Evolutionary conservation across 1,139 yeast species (phyloP).

Genomic region (Diutina rugosa): DNA sequence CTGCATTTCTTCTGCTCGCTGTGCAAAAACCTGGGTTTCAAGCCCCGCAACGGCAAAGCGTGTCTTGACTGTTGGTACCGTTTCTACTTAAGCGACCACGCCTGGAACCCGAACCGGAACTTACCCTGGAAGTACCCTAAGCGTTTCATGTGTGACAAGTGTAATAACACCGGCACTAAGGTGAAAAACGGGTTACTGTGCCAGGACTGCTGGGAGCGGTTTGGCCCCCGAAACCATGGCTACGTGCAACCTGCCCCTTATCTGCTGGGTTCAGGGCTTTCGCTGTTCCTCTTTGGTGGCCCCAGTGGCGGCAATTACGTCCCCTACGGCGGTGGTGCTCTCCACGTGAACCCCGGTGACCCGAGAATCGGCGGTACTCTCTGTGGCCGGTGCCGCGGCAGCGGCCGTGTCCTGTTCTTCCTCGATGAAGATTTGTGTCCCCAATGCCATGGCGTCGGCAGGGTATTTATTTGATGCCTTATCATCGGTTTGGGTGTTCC

Average conservation of each 20-base stretch:
- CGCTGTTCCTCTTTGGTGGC: neutral
- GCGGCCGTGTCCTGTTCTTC: slow-evolving; percentile 39
- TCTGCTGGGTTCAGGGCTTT: slow-evolving; percentile 8
- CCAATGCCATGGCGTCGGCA: slow-evolving; percentile 58
- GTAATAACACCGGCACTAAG: slow-evolving; percentile 68
- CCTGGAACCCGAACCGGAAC: slow-evolving; percentile 25
- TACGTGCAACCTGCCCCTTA: slow-evolving; percentile 8
- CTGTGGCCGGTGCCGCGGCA: slow-evolving; percentile 71
- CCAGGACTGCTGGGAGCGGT: slow-evolving; percentile 57
- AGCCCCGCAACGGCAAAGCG: slow-evolving; percentile 14
- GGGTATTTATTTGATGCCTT: slow-evolving; percentile 16
- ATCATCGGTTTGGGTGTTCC: neutral
- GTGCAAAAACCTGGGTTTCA: slow-evolving; percentile 31
- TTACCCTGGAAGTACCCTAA: slow-evolving; percentile 44
- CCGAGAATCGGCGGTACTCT: slow-evolving; percentile 70
- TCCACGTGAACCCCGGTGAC: slow-evolving; percentile 64
- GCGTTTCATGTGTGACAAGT: slow-evolving; percentile 50
- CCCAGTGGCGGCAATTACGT: neutral
- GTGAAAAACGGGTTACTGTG: slow-evolving; percentile 53
- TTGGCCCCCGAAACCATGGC: slow-evolving; percentile 31
- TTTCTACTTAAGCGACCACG: slow-evolving; percentile 15
- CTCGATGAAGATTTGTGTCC: slow-evolving; percentile 46
- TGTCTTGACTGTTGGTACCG: slow-evolving; percentile 26
- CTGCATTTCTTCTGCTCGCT: slow-evolving; percentile 22
- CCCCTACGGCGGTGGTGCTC: slow-evolving; percentile 10